phyloP scores from a whole-genome alignment of 345 rosid species.

The Eucalyptus polybractea region DNA sequence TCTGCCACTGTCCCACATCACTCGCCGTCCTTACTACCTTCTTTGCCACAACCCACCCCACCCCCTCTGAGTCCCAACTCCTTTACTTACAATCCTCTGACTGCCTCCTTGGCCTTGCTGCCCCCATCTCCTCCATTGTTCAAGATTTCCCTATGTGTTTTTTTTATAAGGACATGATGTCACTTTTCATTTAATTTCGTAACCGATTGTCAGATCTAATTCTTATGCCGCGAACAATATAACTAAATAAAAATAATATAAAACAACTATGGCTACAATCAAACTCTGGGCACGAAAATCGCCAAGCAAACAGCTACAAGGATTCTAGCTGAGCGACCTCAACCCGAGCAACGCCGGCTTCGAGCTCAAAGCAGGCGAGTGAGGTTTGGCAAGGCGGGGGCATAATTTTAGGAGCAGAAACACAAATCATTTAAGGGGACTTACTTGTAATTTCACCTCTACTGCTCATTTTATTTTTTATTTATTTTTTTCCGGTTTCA shows the following conservation, averaged over 20 bases:
- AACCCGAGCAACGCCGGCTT: not conserved
- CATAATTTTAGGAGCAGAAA: not conserved
- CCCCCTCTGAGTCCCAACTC: not conserved
- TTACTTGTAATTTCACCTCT: not conserved
- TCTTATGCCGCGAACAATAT: too few species aligned
- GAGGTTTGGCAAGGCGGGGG: not conserved
- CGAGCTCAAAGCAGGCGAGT: not conserved
- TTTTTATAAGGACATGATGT: too few species aligned
- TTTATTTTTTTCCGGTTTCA: not conserved
- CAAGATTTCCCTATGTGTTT: not conserved
- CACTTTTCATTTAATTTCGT: not conserved
- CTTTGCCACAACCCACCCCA: not conserved
- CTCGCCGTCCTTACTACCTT: not conserved
- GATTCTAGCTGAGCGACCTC: not conserved
- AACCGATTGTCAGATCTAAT: rapidly evolving
- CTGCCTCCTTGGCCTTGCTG: not conserved
- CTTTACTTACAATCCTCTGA: not conserved
- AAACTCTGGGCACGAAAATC: not conserved
- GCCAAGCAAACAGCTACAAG: not conserved
- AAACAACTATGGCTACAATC: not conserved
- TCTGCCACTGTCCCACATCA: not conserved
- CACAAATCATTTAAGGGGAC: not conserved
- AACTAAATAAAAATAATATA: not conserved
- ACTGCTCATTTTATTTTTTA: rapidly evolving
- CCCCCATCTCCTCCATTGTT: not conserved